phyloP scores from a whole-genome alignment of 495 filamentous ascomycete genomes.

The Mytilinidion resinicola region DNA sequence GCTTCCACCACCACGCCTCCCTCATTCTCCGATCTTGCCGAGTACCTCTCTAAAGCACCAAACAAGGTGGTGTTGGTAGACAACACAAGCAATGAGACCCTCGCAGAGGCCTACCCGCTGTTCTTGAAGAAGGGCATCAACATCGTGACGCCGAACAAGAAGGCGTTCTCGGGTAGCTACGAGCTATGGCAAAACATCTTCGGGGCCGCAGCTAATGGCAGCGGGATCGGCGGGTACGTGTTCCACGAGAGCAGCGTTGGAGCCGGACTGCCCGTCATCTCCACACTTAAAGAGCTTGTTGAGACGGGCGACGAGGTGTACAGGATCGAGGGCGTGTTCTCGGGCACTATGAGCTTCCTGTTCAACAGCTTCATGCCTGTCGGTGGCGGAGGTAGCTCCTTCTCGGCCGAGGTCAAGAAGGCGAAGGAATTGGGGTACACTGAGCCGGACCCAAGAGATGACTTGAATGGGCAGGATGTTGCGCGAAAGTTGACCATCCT shows the following conservation, averaged over 20 bases:
- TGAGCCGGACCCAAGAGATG: constrained; percentile 92
- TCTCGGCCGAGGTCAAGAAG: constrained; percentile 80
- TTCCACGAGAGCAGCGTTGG: constrained; percentile 94
- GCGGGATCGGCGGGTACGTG: constrained; percentile 58
- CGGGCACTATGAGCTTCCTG: constrained; percentile 90
- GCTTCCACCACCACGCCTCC: constrained; percentile 52
- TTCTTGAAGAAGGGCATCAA: constrained; percentile 74
- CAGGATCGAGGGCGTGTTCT: constrained; percentile 93
- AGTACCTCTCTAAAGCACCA: constrained; percentile 64
- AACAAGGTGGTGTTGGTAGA: constrained; percentile 76
- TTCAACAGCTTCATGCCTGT: constrained; percentile 81
- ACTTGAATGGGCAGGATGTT: constrained; percentile 93
- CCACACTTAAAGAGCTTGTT: constrained; percentile 80
- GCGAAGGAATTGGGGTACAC: constrained; percentile 95
- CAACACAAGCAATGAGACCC: constrained; percentile 79
- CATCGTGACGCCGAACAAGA: constrained; percentile 96
- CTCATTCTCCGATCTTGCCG: constrained; percentile 57
- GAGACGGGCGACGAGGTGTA: constrained; percentile 82
- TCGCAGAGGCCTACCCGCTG: constrained; percentile 71
- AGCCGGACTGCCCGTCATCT: constrained; percentile 85
- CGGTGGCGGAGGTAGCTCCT: constrained; percentile 50
- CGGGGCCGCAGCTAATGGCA: constrained; percentile 43
- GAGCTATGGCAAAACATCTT: constrained; percentile 80
- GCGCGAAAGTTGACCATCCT: constrained; percentile 95
- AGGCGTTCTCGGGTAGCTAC: constrained; percentile 76